These are phyloP conservation scores for Dothideomycetes sp. DNA, from an alignment of 2,329 filamentous ascomycete genomes.

Conservation along the genomic window DNA sequence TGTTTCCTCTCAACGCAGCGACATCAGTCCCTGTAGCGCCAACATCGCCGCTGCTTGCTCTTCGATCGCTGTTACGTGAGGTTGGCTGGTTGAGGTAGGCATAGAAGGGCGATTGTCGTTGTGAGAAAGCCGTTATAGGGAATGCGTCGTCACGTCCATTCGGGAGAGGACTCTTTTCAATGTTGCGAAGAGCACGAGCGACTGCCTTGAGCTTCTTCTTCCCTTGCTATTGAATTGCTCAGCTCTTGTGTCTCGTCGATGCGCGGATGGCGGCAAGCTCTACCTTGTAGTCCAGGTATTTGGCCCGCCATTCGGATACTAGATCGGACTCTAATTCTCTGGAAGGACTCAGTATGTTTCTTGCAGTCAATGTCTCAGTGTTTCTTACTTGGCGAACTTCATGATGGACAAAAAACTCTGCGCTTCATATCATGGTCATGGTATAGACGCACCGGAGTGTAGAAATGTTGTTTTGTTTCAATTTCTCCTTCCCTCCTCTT, in stretches of 20 bases:
- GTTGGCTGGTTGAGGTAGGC: slow-evolving; percentile 31
- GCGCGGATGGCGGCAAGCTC: slow-evolving; percentile 12
- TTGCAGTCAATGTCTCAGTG: background rate
- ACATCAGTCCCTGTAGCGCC: background rate
- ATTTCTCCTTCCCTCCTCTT: too few species aligned
- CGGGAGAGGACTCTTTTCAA: slow-evolving; percentile 39
- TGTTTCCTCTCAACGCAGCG: slow-evolving; percentile 8
- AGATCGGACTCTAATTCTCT: slow-evolving; percentile 77
- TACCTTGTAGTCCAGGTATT: slow-evolving; percentile 87
- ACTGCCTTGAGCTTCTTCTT: slow-evolving; percentile 92
- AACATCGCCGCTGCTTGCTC: slow-evolving; percentile 4
- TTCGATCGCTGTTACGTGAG: background rate
- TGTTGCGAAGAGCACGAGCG: slow-evolving; percentile 55
- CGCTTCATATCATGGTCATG: too few species aligned
- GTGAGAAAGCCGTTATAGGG: slow-evolving; percentile 22
- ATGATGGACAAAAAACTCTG: too few species aligned
- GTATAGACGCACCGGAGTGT: too few species aligned
- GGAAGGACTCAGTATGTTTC: slow-evolving; percentile 6
- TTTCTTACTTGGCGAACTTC: slow-evolving; percentile 21
- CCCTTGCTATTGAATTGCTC: slow-evolving; percentile 43
- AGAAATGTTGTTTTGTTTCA: too few species aligned
- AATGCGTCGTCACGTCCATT: slow-evolving; percentile 32
- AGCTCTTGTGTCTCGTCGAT: background rate
- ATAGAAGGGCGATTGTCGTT: slow-evolving; percentile 31
- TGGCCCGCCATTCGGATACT: slow-evolving; percentile 88